phyloP scores from a whole-genome alignment of 2,329 filamentous ascomycete genomes.

The Aspergillus texensis region DNA sequence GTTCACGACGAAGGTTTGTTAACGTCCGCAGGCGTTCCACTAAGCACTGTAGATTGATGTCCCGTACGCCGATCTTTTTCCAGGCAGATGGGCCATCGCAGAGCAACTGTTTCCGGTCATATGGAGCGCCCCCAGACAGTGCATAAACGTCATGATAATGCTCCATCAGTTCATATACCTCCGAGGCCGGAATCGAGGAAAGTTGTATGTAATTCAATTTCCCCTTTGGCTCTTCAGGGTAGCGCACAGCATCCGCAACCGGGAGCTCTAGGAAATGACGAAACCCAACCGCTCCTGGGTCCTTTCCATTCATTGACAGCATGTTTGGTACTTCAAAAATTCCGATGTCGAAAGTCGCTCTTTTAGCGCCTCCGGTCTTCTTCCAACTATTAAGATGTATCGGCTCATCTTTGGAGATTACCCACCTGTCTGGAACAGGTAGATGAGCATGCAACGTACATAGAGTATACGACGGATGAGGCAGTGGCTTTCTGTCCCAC shows the following conservation, averaged over 20 bases:
- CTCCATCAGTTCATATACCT: conserved; percentile 39
- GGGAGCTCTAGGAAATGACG: conserved; percentile 52
- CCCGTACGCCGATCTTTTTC: conserved; percentile 46
- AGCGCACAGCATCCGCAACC: conserved; percentile 39
- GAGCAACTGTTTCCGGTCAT: conserved; percentile 41
- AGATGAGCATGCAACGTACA: conserved; percentile 49
- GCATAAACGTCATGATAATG: conserved; percentile 37
- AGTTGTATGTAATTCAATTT: conserved; percentile 26
- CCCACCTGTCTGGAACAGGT: conserved; percentile 42
- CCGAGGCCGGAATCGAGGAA: conserved; percentile 28
- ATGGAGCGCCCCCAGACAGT: conserved; percentile 30
- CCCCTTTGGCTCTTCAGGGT: conserved; percentile 24
- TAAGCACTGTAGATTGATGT: conserved; percentile 36
- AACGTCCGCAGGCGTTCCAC: conserved; percentile 39
- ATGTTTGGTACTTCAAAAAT: conserved; percentile 54
- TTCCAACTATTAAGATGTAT: conserved; percentile 27
- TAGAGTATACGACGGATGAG: conserved; percentile 45
- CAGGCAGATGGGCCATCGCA: conserved; percentile 42
- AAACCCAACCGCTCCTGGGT: conserved; percentile 51
- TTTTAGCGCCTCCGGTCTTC: conserved; percentile 30
- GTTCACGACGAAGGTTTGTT: conserved; percentile 37
- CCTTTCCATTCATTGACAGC: conserved; percentile 48
- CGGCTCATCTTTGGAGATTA: conserved; percentile 31
- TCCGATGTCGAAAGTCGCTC: conserved; percentile 47
- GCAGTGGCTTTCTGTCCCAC: conserved; percentile 42